These are phyloP conservation scores for Medicago ruthenica DNA, from an alignment of 306 rosid species.

Conservation along the genomic window DNA sequence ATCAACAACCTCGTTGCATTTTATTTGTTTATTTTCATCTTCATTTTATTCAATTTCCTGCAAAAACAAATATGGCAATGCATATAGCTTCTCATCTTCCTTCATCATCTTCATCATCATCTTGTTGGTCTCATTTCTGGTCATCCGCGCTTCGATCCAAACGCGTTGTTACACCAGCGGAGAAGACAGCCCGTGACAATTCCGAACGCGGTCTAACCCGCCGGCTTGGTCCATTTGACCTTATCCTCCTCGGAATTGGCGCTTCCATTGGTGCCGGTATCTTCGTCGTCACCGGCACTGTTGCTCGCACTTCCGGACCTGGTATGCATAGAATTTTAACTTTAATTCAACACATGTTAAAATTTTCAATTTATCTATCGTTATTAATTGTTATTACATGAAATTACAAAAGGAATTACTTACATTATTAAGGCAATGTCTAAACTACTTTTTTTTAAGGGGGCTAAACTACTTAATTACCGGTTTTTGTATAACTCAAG, in stretches of 20 bases:
- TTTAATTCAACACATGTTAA: not conserved
- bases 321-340: slow-evolving; percentile 47
- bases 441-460: no score
- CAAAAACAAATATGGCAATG: slow-evolving; percentile 47
- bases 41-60: no score
- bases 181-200: slow-evolving; percentile 53
- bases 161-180: slow-evolving; percentile 55
- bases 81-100: not conserved
- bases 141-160: slow-evolving; percentile 79
- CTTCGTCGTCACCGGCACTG: slow-evolving; percentile 92
- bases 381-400: not conserved
- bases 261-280: slow-evolving; percentile 95
- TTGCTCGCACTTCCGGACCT: slow-evolving; percentile 86
- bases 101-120: slow-evolving; percentile 40
- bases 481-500: no score
- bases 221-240: slow-evolving; percentile 79
- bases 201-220: slow-evolving; percentile 75
- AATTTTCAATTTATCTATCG: no score
- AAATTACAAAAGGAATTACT: not conserved
- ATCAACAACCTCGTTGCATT: no score
- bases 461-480: no score
- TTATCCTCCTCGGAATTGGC: slow-evolving; percentile 83
- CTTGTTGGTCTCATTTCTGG: slow-evolving; percentile 63
- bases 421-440: no score
- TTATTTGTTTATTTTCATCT: no score